Base-by-base conservation (phyloP, 352 stramenopile species). In the Globisporangium okanoganense region DNA sequence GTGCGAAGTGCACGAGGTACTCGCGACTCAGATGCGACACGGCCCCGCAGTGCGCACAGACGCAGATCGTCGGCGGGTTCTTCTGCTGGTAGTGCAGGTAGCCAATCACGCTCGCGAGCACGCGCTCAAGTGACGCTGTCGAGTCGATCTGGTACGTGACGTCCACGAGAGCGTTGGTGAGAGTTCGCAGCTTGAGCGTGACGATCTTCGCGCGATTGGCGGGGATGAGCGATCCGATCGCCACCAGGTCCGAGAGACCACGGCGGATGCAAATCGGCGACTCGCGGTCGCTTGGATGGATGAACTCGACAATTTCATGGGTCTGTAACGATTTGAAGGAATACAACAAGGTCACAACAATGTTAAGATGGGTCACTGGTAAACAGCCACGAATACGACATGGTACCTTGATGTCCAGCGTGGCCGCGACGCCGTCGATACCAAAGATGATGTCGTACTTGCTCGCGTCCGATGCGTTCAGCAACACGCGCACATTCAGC, bases 101-200 rank as follows among this genome's bases (percentile, higher is more conserved):
- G 8, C 62, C 64, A 22, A 92, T 51, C 9, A 90, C 24, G 22
- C 63, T 56, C 22, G 50, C 64, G 9, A 90, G 56, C 29, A 92
- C 47, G 12, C 66, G 72, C n/a, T 73, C 66, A 13, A 89, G 45
- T 5, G 64, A 69, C 8, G 57, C 36, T 27, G 61, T 45, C 33
- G 61, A 41, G 25, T 88, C 78, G 22, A 92, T 70, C 57, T 89
- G 78, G 62, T 90, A 92, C 2, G 75, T 83, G 49, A 85, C 78
- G 41, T 78, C 69, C 0, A 60, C 58, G 35, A 71, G 38, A 14
- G 5, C 27, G 20, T 44, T 69, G 29, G 58, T 54, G 47, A 64
- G 53, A 8, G 51, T 52, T 54, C 53, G 69, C 25, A 88, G 47
- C 57, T 79, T 84, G n/a, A 90, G 69, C 20, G 70, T 75, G 0